These are phyloP conservation scores for Talaromyces sp. DNA, from an alignment of 2,329 filamentous ascomycete genomes.

Conservation along the genomic window DNA sequence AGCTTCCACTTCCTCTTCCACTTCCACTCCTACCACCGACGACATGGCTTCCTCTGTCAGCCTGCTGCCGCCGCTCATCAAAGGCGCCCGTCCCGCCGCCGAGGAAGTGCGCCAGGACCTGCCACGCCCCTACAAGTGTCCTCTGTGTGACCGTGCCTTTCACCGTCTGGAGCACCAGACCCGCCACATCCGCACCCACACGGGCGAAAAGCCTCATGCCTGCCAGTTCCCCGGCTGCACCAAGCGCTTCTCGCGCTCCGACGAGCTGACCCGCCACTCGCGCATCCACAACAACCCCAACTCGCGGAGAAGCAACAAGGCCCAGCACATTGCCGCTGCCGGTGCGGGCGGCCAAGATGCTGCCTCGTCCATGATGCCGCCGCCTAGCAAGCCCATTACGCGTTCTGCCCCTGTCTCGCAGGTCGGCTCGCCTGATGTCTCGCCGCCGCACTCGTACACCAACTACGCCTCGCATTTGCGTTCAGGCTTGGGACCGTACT, in stretches of 20 bases:
- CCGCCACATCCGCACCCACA: slow-evolving; percentile 91
- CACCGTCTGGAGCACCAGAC: slow-evolving; percentile 95
- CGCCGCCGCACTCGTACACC: slow-evolving; percentile 82
- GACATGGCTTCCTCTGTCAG: slow-evolving; percentile 43
- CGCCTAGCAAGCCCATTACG: slow-evolving; percentile 72
- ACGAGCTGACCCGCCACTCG: slow-evolving; percentile 94
- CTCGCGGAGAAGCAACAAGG: slow-evolving; percentile 88
- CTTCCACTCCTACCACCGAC: slow-evolving; percentile 14
- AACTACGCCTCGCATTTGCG: slow-evolving; percentile 56
- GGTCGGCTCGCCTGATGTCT: slow-evolving; percentile 89
- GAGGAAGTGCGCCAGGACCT: slow-evolving; percentile 68
- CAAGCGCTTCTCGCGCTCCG: slow-evolving; percentile 93
- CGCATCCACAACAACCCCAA: slow-evolving; percentile 99
- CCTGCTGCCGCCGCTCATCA: slow-evolving; percentile 41
- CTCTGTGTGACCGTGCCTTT: slow-evolving; percentile 96
- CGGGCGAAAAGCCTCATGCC: slow-evolving; percentile 94
- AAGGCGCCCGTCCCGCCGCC: slow-evolving; percentile 51
- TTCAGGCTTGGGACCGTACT: slow-evolving; percentile 55
- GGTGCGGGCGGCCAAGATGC: slow-evolving; percentile 51
- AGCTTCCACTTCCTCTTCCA: not conserved
- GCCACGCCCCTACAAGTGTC: slow-evolving; percentile 96
- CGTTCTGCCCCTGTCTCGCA: slow-evolving; percentile 85
- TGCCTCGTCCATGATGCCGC: slow-evolving; percentile 68
- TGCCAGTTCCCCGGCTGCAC: slow-evolving; percentile 94
- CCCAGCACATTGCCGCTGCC: slow-evolving; percentile 57